These are phyloP conservation scores for Hypocrella siamensis DNA, from an alignment of 2,329 filamentous ascomycete species.

Conservation along the genomic window DNA sequence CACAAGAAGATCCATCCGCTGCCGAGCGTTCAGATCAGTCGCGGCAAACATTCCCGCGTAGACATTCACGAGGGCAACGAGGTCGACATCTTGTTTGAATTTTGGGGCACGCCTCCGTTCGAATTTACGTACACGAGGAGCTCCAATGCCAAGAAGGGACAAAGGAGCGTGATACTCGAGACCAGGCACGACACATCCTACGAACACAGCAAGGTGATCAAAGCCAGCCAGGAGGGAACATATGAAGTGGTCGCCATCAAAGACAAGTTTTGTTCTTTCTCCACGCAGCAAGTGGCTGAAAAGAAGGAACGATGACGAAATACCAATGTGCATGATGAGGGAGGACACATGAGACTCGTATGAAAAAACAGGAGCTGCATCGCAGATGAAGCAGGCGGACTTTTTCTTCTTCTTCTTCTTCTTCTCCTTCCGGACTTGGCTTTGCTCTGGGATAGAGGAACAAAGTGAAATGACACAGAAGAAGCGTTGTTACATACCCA, in stretches of 20 bases:
- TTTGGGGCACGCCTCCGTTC: constrained; percentile 89
- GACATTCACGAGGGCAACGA: constrained; percentile 96
- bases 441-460: no score
- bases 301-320: constrained; percentile 20
- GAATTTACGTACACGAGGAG: constrained; percentile 94
- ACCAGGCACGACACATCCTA: constrained; percentile 78
- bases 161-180: constrained; percentile 69
- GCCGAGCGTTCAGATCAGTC: constrained; percentile 79
- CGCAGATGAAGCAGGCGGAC: no score
- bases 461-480: no score
- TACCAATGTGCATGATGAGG: no score
- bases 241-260: constrained; percentile 97
- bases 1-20: constrained; percentile 79
- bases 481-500: no score
- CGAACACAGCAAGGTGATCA: constrained; percentile 66
- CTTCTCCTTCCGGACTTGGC: no score
- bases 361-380: no score
- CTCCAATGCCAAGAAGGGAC: constrained; percentile 67
- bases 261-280: constrained; percentile 82
- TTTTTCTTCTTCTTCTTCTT: no score
- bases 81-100: constrained; percentile 86
- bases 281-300: constrained; percentile 43
- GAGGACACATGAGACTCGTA: no score
- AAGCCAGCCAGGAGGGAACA: constrained; percentile 83
- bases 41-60: constrained; percentile 63